Evolutionary conservation across 2,329 filamentous ascomycete species (phyloP), one percentile per base, ranked within the genome.

Genomic region (Chalara sp.): DNA sequence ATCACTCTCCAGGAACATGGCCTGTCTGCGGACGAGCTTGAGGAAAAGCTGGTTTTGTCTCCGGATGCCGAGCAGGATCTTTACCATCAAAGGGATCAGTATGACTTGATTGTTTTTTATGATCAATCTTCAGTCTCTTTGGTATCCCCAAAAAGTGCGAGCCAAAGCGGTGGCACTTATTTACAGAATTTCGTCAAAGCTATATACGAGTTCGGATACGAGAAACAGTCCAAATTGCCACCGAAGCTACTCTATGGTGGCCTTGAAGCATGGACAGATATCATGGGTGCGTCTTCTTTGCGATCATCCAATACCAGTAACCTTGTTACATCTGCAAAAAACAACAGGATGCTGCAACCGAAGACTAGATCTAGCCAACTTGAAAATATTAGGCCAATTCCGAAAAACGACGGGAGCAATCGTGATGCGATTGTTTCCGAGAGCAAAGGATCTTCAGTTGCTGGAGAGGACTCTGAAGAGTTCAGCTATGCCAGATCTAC

Each of bases 41-140:
- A 72, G 13, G 86, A 90, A 53, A 83, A 83, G 53, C 75, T 91
- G 60, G 75, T 89, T 2, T 68, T 93, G 5, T 84, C 82, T 0
- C 85, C 87, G 0, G 72, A 81, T n/a, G 68, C 75, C n/a, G 93
- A 99, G 65, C 83, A 87, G 58, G 70, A 75, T 1, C 73, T 89
- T 32, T 96, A 95, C 61, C 82, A 81, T 41, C 72, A 81, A 50
- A 79, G 85, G 11, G 78, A 91, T 56, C 76, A 86, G 50, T 96
- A 87, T 60, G 90, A 97, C 58, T 70, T 96, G 41, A 79, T 99
- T 8, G 87, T 99, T 0, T 93, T 95, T 61, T 95, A 97, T 65
- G 90, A 99, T 66, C 79, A 92, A 57, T 55, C 76, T 65, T 75
- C 87, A 32, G 58, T 44, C 13, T 58, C 46, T 55, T 21, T 67